Conservation (phyloP, 345 rosid genomes). For the Sonneratia caseolaris region DNA sequence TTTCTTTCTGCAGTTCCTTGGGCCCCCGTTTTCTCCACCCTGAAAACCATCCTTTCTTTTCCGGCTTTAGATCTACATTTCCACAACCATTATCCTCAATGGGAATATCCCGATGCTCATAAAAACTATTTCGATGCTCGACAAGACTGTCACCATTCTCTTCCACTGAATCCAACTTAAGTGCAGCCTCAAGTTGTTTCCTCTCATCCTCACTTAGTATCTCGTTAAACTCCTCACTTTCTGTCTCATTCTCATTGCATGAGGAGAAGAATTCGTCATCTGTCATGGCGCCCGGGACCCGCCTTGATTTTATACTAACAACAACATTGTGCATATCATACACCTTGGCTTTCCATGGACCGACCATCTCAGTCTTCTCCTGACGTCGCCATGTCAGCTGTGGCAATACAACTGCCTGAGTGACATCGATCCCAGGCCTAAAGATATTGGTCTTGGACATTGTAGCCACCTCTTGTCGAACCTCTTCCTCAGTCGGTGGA, state of each 20-base stretch:
- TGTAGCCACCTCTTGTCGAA: conserved; percentile 74
- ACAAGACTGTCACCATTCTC: conserved; percentile 46
- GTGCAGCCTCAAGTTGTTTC: conserved; percentile 80
- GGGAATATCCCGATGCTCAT: conserved; percentile 74
- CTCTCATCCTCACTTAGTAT: conserved; percentile 80
- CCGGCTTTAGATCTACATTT: conserved; percentile 49
- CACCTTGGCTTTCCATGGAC: conserved; percentile 85
- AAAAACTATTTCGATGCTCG: conserved; percentile 58
- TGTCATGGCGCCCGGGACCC: conserved; percentile 89
- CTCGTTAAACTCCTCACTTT: conserved; percentile 67
- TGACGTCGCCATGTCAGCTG: conserved; percentile 93
- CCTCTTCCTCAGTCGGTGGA: conserved; percentile 72
- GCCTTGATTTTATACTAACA: conserved; percentile 85
- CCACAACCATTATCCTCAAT: conserved; percentile 43
- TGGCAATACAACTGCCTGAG: conserved; percentile 81
- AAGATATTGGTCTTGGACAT: conserved; percentile 90
- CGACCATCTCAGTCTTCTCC: conserved; percentile 85
- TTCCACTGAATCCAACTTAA: conserved; percentile 69
- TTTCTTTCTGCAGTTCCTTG: conserved; percentile 57
- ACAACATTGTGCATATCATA: conserved; percentile 98
- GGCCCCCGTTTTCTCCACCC: conserved; percentile 81
- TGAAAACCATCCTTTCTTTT: conserved; percentile 96
- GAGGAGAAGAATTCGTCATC: conserved; percentile 81
- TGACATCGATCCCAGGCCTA: conserved; percentile 94
- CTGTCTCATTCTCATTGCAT: conserved; percentile 64